Percentiles rank a stretch among this genome's conserved stretches.
phyloP scores from a whole-genome alignment of 331 rosid species.

The Arachis monticola region DNA sequence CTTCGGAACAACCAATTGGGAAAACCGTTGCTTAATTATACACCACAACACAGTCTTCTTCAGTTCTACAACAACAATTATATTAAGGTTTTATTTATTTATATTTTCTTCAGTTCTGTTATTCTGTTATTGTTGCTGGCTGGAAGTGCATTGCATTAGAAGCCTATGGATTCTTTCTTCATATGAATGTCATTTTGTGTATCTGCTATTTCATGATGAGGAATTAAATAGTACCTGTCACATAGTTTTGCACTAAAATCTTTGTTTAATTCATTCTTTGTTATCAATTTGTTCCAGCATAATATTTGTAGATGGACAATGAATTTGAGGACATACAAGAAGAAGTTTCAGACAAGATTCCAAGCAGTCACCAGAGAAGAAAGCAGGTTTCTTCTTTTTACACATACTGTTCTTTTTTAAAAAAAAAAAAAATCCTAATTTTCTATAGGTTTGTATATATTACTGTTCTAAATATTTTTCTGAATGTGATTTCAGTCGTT shows the following conservation, averaged over 20 bases:
- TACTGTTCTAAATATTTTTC: neutral
- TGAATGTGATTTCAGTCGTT: conserved; percentile 67
- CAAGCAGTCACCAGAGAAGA: conserved; percentile 54
- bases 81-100: conserved; percentile 50
- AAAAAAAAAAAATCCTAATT: no score
- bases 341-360: conserved; percentile 54
- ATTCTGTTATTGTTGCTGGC: conserved; percentile 1
- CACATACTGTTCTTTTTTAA: conserved; percentile 15
- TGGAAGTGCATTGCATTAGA: conserved; percentile 38
- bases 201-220: conserved; percentile 1
- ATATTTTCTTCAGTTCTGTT: neutral
- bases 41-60: conserved; percentile 27
- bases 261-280: neutral
- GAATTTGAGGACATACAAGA: conserved; percentile 39
- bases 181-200: conserved; percentile 19
- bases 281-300: conserved; percentile 23
- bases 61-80: conserved; percentile 46
- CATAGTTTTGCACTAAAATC: conserved; percentile 25
- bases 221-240: conserved; percentile 6
- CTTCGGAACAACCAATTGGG: conserved; percentile 34
- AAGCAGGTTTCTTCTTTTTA: conserved; percentile 57
- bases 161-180: conserved; percentile 37
- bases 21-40: conserved; percentile 34
- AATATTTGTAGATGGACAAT: conserved; percentile 43
- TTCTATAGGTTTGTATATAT: no score